These are phyloP conservation scores for Tolypocladium sp. DNA, from an alignment of 2,329 filamentous ascomycete species.

Conservation along the genomic window DNA sequence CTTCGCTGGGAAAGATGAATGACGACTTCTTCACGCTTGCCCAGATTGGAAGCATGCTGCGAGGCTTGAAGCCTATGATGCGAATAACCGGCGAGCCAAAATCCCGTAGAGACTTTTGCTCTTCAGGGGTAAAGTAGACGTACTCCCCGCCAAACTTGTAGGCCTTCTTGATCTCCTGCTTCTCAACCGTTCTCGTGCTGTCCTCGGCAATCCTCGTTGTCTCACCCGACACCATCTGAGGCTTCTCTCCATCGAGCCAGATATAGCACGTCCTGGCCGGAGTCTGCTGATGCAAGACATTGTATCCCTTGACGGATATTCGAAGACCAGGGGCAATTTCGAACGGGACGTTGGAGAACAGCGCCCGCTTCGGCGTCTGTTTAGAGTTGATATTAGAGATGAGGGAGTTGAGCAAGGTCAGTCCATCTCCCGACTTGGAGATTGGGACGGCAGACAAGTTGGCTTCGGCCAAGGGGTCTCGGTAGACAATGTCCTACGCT, in stretches of 20 bases:
- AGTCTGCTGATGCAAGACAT: slow-evolving; percentile 75
- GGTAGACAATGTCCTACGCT: slow-evolving; percentile 78
- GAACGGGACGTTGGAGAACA: slow-evolving; percentile 80
- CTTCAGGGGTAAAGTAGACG: slow-evolving; percentile 76
- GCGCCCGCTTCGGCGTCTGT: slow-evolving; percentile 71
- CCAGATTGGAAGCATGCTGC: slow-evolving; percentile 68
- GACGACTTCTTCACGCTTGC: slow-evolving; percentile 77
- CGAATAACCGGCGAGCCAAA: slow-evolving; percentile 79
- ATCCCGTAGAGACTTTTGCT: slow-evolving; percentile 66
- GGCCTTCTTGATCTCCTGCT: slow-evolving; percentile 75
- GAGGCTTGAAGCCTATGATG: slow-evolving; percentile 88
- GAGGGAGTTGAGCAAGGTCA: slow-evolving; percentile 70
- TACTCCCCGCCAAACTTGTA: slow-evolving; percentile 95
- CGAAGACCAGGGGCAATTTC: slow-evolving; percentile 77
- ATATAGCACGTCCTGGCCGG: slow-evolving; percentile 79
- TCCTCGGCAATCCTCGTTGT: slow-evolving; percentile 72
- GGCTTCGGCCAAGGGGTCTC: slow-evolving; percentile 62
- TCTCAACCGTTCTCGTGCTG: slow-evolving; percentile 66
- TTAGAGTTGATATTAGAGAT: slow-evolving; percentile 86
- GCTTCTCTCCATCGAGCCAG: slow-evolving; percentile 76
- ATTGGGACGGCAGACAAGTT: slow-evolving; percentile 43
- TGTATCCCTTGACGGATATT: slow-evolving; percentile 91
- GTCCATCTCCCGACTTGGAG: slow-evolving; percentile 62
- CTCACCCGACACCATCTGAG: slow-evolving; percentile 68
- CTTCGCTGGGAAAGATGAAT: slow-evolving; percentile 91